Conservation (phyloP, 257 asterid species). For the Nicotiana attenuata region DNA sequence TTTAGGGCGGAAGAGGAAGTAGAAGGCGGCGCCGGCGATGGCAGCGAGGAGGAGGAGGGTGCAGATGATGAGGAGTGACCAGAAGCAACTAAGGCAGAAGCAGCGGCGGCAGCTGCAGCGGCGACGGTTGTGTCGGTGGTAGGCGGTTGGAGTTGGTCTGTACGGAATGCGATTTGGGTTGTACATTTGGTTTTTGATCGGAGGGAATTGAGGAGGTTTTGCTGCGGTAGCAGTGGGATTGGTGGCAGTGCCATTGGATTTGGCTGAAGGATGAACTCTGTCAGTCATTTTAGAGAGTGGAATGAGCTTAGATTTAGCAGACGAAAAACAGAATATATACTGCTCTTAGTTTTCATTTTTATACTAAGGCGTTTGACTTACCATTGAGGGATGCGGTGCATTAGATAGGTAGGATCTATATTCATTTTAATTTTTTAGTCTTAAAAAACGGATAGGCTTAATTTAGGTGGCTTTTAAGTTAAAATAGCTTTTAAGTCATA, state of each 20-base stretch:
- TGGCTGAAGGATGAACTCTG: conserved; percentile 46
- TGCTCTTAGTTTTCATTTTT: too few relatives aligned
- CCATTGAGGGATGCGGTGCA: too few relatives aligned
- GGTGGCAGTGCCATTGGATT: conserved; percentile 20
- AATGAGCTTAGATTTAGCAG: not conserved
- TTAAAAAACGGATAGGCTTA: too few relatives aligned
- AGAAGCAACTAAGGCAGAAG: conserved; percentile 15
- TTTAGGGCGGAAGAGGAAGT: conserved; percentile 22
- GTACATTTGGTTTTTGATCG: conserved; percentile 34
- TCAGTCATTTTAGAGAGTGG: conserved; percentile 34
- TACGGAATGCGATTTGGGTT: conserved; percentile 48
- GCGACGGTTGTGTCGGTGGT: conserved; percentile 27
- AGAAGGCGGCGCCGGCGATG: conserved; percentile 11
- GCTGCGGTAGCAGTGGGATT: conserved; percentile 7
- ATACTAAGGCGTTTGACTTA: too few relatives aligned
- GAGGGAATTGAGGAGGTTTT: conserved; percentile 8
- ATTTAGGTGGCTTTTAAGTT: too few relatives aligned
- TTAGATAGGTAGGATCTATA: too few relatives aligned
- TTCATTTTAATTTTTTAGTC: too few relatives aligned
- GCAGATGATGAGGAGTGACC: conserved; percentile 16
- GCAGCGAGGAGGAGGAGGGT: conserved; percentile 16
- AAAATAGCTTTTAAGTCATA: too few relatives aligned
- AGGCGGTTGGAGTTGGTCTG: conserved; percentile 34
- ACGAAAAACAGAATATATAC: not conserved
- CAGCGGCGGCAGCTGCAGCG: conserved; percentile 20